Evolutionary conservation across 1,284 basidiomycete species (phyloP), one percentile per base, ranked within the genome.

Genomic region (Leucoagaricus sp.): DNA sequence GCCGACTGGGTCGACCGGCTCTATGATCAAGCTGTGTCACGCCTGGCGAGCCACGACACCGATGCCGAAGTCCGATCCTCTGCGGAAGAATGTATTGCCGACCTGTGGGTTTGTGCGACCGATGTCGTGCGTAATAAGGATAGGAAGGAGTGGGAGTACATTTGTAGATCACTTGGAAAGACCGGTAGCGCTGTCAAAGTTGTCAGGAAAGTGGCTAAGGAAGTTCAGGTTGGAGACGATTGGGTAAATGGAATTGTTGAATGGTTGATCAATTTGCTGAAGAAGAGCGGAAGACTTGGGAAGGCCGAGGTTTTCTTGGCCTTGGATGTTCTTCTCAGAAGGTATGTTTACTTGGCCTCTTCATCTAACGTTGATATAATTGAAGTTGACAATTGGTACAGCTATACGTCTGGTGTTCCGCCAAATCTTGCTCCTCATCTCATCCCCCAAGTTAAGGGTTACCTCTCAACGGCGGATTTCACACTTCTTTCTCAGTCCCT

Each of bases 41-140:
- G 94, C 34, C 75, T 99, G 38, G 83, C 78, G 49, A 90, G 85
- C 51, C 83, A 90, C 58, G 91, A 94, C 61, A 94, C 94, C 3
- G 96, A 98, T 69, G 87, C 93, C 10, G 94, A 98, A 62, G 93
- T 99, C 31, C 86, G 93, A 40, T 82, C 85, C 34, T 86, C 84
- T 61, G 94, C 94, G 0, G 89, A 98, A 65, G 85, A 89, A 31
- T 87, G 85, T 42, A 82, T 98, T 34, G 94, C 91, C 1, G 89
- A 93, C 65, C 74, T 98, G 4, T 91, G 98, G 81, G 83, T 94
- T 34, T 87, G 87, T 61, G 93, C 94, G 9, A 89, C 91, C 0
- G 93, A 94, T 51, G 75, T 85, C 15, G 75, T 87, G 42, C 79
- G 69, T 63, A 68, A 71, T 1, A 88, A 87, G 67, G 80, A 81